Conservation (phyloP, 352 stramenopile species). For the Plasmopara viticola region DNA sequence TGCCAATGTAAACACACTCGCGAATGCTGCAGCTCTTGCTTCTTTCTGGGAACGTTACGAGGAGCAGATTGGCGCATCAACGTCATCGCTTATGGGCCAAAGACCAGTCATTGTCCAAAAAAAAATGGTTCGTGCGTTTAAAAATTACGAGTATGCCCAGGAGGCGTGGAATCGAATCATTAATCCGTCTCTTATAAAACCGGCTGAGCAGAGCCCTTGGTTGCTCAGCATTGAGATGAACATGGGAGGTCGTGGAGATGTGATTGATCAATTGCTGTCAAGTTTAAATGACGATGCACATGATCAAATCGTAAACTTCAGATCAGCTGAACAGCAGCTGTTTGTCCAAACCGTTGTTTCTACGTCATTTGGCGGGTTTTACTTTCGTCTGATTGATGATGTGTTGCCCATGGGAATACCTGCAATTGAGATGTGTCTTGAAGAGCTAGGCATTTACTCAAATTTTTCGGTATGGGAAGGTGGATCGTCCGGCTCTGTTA, state of each 20-base stretch:
- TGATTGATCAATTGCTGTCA: constrained; percentile 74
- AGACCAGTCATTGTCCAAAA: constrained; percentile 57
- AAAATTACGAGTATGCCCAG: constrained; percentile 84
- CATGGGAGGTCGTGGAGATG: constrained; percentile 61
- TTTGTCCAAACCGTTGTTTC: constrained; percentile 75
- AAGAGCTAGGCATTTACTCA: constrained; percentile 69
- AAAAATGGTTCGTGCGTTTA: constrained; percentile 83
- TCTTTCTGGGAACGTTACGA: constrained; percentile 74
- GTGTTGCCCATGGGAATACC: constrained; percentile 64
- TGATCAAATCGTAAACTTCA: constrained; percentile 11
- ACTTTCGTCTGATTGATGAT: constrained; percentile 80
- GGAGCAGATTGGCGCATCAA: constrained; percentile 53
- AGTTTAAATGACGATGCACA: constrained; percentile 47
- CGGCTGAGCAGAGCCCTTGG: constrained; percentile 61
- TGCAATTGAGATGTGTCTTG: constrained; percentile 73
- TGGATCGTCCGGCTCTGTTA: constrained; percentile 13
- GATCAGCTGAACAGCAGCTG: constrained; percentile 33
- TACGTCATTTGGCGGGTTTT: constrained; percentile 83
- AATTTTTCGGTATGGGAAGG: constrained; percentile 74
- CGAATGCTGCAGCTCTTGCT: constrained; percentile 50
- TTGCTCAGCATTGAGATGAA: constrained; percentile 76
- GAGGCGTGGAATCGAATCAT: constrained; percentile 80
- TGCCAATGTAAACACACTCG: constrained; percentile 28
- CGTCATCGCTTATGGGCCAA: constrained; percentile 54
- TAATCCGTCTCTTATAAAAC: constrained; percentile 64